Evolutionary conservation across 208 protist genomes (phyloP), one percentile per base, ranked within the genome.

Genomic region (Tritrichomonas foetus): DNA sequence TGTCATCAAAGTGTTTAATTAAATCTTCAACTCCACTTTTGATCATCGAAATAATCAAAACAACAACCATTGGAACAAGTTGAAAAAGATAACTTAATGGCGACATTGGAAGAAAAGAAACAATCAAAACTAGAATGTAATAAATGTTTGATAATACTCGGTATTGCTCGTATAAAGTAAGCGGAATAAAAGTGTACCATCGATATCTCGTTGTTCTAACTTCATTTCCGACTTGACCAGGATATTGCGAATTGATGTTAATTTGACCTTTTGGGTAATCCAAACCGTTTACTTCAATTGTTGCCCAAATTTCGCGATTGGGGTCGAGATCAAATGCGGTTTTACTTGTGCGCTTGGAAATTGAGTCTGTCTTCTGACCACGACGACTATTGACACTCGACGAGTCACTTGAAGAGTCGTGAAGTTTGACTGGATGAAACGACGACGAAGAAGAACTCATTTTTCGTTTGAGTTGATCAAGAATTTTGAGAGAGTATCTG

Each of bases 121-220:
- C 36, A 36, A 94, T 94, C 33, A 50, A 94, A 1, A 94, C 74
- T 11, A 94, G 41, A 30, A 94, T 47, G n/a, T 74, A 94, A 41
- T 94, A 94, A 5, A 94, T 93, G 22, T 94, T 94, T n/a, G 93
- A 47, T n/a, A 94, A 72, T 13, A 55, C 39, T 16, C 93, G 93
- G 27, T 74, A 94, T 13, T 94, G 11, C 27, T 94, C 93, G 36
- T 57, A 92, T 36, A 94, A 39, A 33, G 80, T 94, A n/a, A 94
- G 44, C n/a, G 93, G 93, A 22, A 94, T 39, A 78, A 94, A 94
- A 30, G 66, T 94, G 8, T 47, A 89, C 11, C 9, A 44, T 27
- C 22, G 92, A 61, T 94, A 94, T 64, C 92, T 92, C 13, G 93
- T 75, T 11, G 93, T 94, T 66, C 36, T 50, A 89, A 94, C 92